Base-by-base conservation (phyloP, 164 flowering plant species). In the Buxus sempervirens region DNA sequence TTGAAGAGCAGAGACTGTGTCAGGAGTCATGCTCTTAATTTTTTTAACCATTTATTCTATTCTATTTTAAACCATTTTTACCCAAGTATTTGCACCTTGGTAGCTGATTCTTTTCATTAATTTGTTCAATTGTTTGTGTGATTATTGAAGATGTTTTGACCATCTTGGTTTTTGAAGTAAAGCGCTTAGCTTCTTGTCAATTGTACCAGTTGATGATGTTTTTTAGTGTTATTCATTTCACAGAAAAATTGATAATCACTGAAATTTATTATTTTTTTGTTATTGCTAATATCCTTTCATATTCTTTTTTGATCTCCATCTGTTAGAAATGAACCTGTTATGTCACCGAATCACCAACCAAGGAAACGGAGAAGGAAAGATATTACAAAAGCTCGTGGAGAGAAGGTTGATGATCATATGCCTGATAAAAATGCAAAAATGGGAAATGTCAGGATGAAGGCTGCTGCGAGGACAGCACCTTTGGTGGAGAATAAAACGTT, bases 311-410 rank as follows among this genome's bases (percentile, higher is more conserved):
- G 38, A 45, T 56, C 26, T 68, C 14, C 53, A 32, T 66, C 32
- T 72, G 25, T 61, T 56, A 86, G 90, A 66, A 88, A 77, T 58
- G 90, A 89, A 67, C 86, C 87, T 55, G 19, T 80, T 19, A 56
- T 69, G 59, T 68, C 83, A 55, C 77, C 88, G 58, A 73, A 79
- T 53, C 85, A 81, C 76, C 88, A 88, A 75, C 87, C 85, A 26
- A 95, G 87, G 83, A 95, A 90, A 77, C 90, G 95, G 76, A 82
- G 91, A 70, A 82, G 90, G 71, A 92, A 88, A 72, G 98, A 90
- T 75, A 8, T 67, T 23, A 27, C 69, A 13, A 86, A 81, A 70
- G 72, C 75, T 65, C 77, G 32, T 70, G 75, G 65, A 53, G 90
- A 82, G 58, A 72, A 68, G 72, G 86, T 69, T 67, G 88, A 76